A percentile compares a stretch with the other conserved stretches of the same genome.
phyloP scores from a whole-genome alignment of 805 yeast genomes.

The Candida ficus region DNA sequence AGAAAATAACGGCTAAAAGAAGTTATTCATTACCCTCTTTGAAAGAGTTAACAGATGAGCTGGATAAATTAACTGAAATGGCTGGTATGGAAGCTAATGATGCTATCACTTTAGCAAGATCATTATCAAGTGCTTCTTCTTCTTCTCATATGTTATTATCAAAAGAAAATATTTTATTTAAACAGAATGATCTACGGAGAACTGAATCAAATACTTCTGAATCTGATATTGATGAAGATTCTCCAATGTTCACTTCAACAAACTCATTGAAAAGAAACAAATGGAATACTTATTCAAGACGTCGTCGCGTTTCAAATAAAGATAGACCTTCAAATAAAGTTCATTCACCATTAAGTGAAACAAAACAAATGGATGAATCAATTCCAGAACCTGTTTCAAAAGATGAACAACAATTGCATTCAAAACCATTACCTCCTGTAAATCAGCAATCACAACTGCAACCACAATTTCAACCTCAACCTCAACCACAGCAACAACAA shows the following conservation, averaged over 20 bases:
- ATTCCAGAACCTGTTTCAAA: slow-evolving; percentile 1
- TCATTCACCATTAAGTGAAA: slow-evolving; percentile 15
- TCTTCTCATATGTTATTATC: slow-evolving; percentile 32
- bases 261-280: slow-evolving; percentile 40
- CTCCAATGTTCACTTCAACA: slow-evolving; percentile 17
- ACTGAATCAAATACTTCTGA: not conserved
- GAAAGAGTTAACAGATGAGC: slow-evolving; percentile 66
- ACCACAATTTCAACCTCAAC: no score
- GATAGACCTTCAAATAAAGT: slow-evolving; percentile 5
- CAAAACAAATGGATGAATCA: not conserved
- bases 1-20: slow-evolving; percentile 10
- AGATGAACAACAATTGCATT: not conserved
- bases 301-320: slow-evolving; percentile 20
- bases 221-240: slow-evolving; percentile 22
- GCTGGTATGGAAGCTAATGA: slow-evolving; percentile 78
- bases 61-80: slow-evolving; percentile 65
- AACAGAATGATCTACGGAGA: slow-evolving; percentile 2
- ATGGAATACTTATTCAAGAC: slow-evolving; percentile 46
- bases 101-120: slow-evolving; percentile 78
- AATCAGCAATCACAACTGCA: not conserved
- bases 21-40: slow-evolving; percentile 50
- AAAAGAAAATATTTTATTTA: slow-evolving; percentile 4
- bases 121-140: slow-evolving; percentile 65
- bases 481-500: not conserved
- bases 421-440: slow-evolving; percentile 21